Conservation (phyloP, 805 yeast genomes). For the Zygotorulaspora sp. region DNA sequence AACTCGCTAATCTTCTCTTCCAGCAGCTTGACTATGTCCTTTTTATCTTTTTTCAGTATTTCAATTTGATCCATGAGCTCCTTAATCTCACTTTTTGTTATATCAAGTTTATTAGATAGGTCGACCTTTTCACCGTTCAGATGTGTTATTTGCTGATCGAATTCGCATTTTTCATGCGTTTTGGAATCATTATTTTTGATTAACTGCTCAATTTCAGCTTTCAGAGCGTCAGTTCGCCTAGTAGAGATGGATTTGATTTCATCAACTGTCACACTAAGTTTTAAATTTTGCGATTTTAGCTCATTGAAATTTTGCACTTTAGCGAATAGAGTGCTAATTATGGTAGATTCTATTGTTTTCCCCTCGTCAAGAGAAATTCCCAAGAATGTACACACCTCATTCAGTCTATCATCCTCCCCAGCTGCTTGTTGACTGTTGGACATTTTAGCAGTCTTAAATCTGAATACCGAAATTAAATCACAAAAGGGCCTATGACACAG, state of each 20-base stretch:
- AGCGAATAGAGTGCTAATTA: constrained; percentile 29
- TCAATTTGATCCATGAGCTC: constrained; percentile 14
- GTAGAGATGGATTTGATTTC: constrained; percentile 36
- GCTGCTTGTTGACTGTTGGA: background rate
- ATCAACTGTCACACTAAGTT: constrained; percentile 39
- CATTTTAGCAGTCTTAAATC: background rate
- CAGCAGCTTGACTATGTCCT: constrained; percentile 23
- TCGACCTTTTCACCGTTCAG: constrained; percentile 16
- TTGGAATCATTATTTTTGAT: constrained; percentile 24
- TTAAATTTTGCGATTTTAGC: constrained; percentile 37
- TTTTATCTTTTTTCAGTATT: constrained; percentile 21
- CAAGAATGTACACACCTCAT: constrained; percentile 36
- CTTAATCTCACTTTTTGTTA: constrained; percentile 7
- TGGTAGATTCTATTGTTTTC: constrained; percentile 15
- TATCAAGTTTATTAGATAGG: constrained; percentile 10
- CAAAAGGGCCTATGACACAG: too few species aligned
- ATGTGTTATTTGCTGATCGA: constrained; percentile 21
- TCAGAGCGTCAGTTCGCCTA: constrained; percentile 34
- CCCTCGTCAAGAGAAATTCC: constrained; percentile 29
- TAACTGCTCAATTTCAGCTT: constrained; percentile 27
- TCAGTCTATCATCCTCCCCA: background rate
- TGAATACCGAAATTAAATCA: too few species aligned
- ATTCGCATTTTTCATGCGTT: constrained; percentile 17
- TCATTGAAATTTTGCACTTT: constrained; percentile 36
- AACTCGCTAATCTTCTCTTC: constrained; percentile 32